Evolutionary conservation across 2,329 filamentous ascomycete genomes (phyloP), one percentile per base, ranked within the genome.

Genomic region (Fusarium irregulare): DNA sequence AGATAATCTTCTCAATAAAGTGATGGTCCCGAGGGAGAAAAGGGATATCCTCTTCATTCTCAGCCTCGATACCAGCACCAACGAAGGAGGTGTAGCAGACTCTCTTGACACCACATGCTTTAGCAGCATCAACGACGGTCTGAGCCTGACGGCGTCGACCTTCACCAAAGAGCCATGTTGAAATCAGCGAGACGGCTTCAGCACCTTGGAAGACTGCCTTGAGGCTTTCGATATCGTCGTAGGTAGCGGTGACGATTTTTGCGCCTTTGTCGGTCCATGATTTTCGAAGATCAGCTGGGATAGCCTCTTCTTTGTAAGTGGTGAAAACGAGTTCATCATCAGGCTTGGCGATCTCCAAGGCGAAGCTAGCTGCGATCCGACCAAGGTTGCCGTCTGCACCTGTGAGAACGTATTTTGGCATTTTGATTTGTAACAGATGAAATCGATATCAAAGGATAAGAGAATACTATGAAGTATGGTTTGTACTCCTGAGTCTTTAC

Each of bases 381-480:
- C 72, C 72, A 18, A 74, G 72, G 11, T 75, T 73, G 27, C 72
- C 72, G 40, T 75, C 72, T n/a, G 63, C 72, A 11, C 72, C 72
- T 8, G 72, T 74, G 20, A 74, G 68, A 48, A 74, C 72, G 60
- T 50, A 75, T 25, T 74, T 74, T 44, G 72, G 66, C 72, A 74
- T 74, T 10, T 9, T 61, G n/a, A 44, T 42, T 7, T 21, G 11
- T 25, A 12, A 18, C 10, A 21, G 28, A 25, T 44, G 1, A 18
- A 16, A 3, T n/a, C 21, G 14, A 28, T 8, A 20, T 11, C 6
- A 32, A 6, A 18, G 6, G 7, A 21, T 23, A 9, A 5, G n/a
- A 21, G 23, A 20, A 37, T n/a, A n/a, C 6, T 11, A 12, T 37
- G 18, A 10, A n/a, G 18, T n/a, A 37, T n/a, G 34, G 18, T 9